Evolutionary conservation across 2,329 filamentous ascomycete genomes (phyloP).

Genomic region (Scedosporium dehoogii): DNA sequence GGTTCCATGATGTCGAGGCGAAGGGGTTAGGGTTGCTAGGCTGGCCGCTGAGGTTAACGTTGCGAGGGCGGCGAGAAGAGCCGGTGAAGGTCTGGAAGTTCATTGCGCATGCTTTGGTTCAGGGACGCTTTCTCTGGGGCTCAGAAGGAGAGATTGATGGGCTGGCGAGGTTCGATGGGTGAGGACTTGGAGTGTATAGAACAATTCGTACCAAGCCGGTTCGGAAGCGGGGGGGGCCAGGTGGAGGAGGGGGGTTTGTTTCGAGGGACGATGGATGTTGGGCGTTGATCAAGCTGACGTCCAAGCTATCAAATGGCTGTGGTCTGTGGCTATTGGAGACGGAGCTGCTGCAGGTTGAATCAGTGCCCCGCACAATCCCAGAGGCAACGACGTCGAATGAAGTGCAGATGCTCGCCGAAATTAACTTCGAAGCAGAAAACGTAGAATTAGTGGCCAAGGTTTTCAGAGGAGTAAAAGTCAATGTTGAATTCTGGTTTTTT

Average conservation of each 20-base stretch:
- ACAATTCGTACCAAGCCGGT: too few species aligned
- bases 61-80: constrained; percentile 71
- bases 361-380: background rate
- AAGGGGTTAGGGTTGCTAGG: constrained; percentile 58
- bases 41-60: constrained; percentile 89
- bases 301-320: background rate
- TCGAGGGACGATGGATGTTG: background rate
- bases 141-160: background rate
- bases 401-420: background rate
- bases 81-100: constrained; percentile 81
- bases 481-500: background rate
- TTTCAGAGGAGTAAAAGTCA: background rate
- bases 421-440: background rate
- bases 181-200: too few species aligned
- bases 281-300: background rate
- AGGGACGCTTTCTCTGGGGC: background rate
- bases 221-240: background rate
- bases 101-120: constrained; percentile 3
- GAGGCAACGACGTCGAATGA: too few species aligned
- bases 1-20: constrained; percentile 30
- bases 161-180: background rate
- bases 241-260: background rate
- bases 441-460: background rate
- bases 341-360: background rate
- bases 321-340: background rate